Percentiles rank a stretch among this genome's conserved stretches.
phyloP scores from a whole-genome alignment of 192 early-diverging fungal species.

The Linnemannia zychae region DNA sequence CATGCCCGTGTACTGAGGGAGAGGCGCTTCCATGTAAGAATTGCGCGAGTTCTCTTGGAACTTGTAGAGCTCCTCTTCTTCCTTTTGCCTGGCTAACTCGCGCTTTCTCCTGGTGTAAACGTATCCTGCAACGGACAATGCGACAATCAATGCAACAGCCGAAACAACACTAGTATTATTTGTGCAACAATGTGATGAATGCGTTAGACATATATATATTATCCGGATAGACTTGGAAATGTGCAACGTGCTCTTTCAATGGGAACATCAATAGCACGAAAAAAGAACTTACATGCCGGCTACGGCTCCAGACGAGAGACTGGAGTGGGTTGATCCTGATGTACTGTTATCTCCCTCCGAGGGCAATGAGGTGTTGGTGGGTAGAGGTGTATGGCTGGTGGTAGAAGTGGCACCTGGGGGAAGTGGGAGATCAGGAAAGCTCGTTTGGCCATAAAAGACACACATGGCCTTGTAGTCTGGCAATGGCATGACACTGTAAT shows the following conservation, averaged over 20 bases:
- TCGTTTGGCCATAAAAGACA: background rate
- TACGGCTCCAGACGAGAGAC: conserved; percentile 40
- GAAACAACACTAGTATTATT: conserved; percentile 31
- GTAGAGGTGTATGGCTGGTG: background rate
- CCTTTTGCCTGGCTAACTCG: conserved; percentile 30
- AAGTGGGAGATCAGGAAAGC: background rate
- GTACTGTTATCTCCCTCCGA: background rate
- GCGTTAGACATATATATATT: background rate
- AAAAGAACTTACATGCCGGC: conserved; percentile 35
- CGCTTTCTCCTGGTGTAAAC: conserved; percentile 26
- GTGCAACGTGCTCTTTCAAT: background rate
- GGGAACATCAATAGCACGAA: background rate
- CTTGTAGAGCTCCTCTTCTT: conserved; percentile 41
- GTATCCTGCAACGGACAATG: conserved; percentile 44
- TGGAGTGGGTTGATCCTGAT: conserved; percentile 11
- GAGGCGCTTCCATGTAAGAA: conserved; percentile 40
- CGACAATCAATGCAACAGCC: conserved; percentile 35
- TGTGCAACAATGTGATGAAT: background rate
- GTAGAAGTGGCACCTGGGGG: background rate
- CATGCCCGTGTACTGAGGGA: conserved; percentile 48
- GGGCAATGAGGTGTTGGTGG: background rate
- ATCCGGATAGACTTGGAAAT: no score
- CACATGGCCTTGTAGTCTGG: conserved; percentile 16
- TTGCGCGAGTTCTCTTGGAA: conserved; percentile 32
- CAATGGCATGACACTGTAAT: conserved; percentile 4